Conservation (phyloP, 495 filamentous ascomycete genomes). For the Penicillium malachiteum region DNA sequence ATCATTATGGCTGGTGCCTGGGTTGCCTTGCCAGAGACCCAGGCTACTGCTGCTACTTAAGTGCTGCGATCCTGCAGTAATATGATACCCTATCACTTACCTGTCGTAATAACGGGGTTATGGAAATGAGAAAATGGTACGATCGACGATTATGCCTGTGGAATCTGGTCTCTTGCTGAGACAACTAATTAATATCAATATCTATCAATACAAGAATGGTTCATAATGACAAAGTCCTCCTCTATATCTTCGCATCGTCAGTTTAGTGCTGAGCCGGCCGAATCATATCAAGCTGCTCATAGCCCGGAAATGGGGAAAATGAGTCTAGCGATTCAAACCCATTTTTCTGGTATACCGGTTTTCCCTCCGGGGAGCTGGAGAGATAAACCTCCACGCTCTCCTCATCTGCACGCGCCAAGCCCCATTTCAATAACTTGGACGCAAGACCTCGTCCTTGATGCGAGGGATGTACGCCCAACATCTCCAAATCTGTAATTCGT, state of each 20-base stretch:
- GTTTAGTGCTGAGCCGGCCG: constrained; percentile 8
- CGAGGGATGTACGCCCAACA: constrained; percentile 34
- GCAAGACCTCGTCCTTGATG: constrained; percentile 44
- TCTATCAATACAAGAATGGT: background rate
- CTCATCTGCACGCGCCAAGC: constrained; percentile 37
- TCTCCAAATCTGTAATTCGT: constrained; percentile 28
- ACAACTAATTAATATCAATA: too few relatives aligned
- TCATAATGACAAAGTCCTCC: background rate
- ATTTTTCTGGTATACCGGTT: constrained; percentile 31
- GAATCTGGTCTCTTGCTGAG: too few relatives aligned
- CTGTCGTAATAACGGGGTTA: too few relatives aligned
- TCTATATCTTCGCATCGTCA: background rate
- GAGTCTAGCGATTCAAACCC: constrained; percentile 27
- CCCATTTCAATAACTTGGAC: constrained; percentile 40
- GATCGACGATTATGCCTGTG: too few relatives aligned
- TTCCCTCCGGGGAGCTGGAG: constrained; percentile 30
- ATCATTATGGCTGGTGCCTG: constrained; percentile 15
- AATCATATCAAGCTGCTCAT: constrained; percentile 24
- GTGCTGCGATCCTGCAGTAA: background rate
- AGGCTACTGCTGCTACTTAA: constrained; percentile 15
- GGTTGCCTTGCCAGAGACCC: constrained; percentile 15
- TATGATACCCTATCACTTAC: background rate
- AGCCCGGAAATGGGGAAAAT: constrained; percentile 18
- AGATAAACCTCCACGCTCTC: constrained; percentile 38
- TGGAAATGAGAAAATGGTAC: too few relatives aligned